phyloP scores from a whole-genome alignment of 495 filamentous ascomycete genomes.

The Daldinia grandis region DNA sequence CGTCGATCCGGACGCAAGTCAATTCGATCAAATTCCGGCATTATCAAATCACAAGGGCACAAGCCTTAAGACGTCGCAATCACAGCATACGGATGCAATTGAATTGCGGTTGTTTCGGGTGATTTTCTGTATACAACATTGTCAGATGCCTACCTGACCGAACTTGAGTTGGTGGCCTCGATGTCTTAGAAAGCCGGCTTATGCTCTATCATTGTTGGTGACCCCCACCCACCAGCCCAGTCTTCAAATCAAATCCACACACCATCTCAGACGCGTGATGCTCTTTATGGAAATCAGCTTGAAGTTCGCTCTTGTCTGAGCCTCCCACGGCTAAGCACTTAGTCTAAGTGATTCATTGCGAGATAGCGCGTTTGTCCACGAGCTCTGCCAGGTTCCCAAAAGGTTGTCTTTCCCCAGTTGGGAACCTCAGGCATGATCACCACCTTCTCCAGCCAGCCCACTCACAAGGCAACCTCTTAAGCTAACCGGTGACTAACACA shows the following conservation, averaged over 20 bases:
- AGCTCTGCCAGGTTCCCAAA: slow-evolving; percentile 33
- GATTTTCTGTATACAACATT: slow-evolving; percentile 36
- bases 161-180: slow-evolving; percentile 33
- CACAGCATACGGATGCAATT: slow-evolving; percentile 18
- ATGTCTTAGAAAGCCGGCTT: slow-evolving; percentile 44
- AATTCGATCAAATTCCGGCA: slow-evolving; percentile 36
- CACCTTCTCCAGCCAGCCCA: slow-evolving; percentile 30
- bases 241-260: slow-evolving; percentile 39
- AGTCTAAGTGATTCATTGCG: slow-evolving; percentile 30
- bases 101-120: slow-evolving; percentile 34
- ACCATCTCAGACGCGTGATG: slow-evolving; percentile 44
- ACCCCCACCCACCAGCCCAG: slow-evolving; percentile 36
- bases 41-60: slow-evolving; percentile 42
- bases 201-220: slow-evolving; percentile 34
- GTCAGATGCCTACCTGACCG: slow-evolving; percentile 45
- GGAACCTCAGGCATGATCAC: slow-evolving; percentile 42
- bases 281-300: slow-evolving; percentile 42
- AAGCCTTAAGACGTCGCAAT: slow-evolving; percentile 39
- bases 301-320: slow-evolving; percentile 26
- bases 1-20: slow-evolving; percentile 35
- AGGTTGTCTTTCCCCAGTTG: slow-evolving; percentile 24
- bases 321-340: slow-evolving; percentile 38
- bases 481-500: slow-evolving; percentile 44
- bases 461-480: slow-evolving; percentile 44
- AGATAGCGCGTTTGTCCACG: slow-evolving; percentile 34